Percentiles rank a stretch among this genome's conserved stretches.
phyloP scores from a whole-genome alignment of 805 yeast genomes.

The Barnettozyma sp. region DNA sequence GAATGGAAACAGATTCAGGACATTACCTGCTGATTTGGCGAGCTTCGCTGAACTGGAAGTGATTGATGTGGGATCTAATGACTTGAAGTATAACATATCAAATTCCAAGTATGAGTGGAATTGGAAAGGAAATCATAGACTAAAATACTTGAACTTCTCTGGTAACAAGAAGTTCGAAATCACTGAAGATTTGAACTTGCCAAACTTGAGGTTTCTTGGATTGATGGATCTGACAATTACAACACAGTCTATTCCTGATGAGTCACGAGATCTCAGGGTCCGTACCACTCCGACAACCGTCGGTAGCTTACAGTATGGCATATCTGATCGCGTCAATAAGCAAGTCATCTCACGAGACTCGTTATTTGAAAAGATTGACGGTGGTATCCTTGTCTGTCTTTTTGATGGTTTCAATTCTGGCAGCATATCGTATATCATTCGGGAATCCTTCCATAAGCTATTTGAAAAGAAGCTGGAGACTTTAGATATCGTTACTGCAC shows the following conservation, averaged over 20 bases:
- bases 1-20: conserved; percentile 78
- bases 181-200: conserved; percentile 71
- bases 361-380: conserved; percentile 81
- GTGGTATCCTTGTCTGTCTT: conserved; percentile 68
- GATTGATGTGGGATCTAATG: conserved; percentile 88
- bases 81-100: conserved; percentile 82
- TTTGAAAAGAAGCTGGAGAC: conserved; percentile 61
- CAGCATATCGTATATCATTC: conserved; percentile 63
- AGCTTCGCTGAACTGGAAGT: conserved; percentile 55
- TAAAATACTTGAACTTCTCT: conserved; percentile 79
- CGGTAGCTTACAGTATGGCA: conserved; percentile 77
- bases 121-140: conserved; percentile 78
- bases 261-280: conserved; percentile 71
- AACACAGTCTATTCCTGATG: conserved; percentile 85
- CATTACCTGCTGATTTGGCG: conserved; percentile 84
- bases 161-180: conserved; percentile 92
- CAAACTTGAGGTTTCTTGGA: conserved; percentile 68
- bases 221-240: conserved; percentile 94
- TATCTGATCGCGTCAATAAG: conserved; percentile 78
- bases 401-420: conserved; percentile 77
- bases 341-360: conserved; percentile 74
- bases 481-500: conserved; percentile 56
- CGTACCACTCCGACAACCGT: conserved; percentile 83
- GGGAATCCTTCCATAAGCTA: conserved; percentile 59
- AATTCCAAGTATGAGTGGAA: conserved; percentile 98